Evolutionary conservation across 2,329 filamentous ascomycete genomes (phyloP).

Genomic region (Aureobasidium sp.): DNA sequence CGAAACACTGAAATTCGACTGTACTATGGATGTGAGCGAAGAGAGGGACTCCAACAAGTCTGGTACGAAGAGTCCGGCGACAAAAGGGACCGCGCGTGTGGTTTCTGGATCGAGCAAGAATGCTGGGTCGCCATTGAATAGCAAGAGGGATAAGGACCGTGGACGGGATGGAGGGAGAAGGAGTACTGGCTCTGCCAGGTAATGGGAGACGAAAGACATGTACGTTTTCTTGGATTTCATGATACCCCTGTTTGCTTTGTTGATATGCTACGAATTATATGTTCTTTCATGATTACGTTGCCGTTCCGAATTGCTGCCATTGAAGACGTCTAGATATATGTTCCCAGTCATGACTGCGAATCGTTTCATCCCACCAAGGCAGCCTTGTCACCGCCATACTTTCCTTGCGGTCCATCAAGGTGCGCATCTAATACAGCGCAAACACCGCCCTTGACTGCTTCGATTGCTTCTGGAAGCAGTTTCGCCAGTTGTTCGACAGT

Average conservation of each 20-base stretch:
- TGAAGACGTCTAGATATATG: conserved; percentile 2
- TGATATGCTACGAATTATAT: not conserved
- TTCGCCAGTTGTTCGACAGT: conserved; percentile 48
- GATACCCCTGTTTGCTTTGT: not conserved
- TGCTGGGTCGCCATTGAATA: not conserved
- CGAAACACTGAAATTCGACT: not conserved
- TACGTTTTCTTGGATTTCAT: not conserved
- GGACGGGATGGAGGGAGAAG: not conserved
- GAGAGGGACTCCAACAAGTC: not conserved
- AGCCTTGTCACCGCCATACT: conserved; percentile 37
- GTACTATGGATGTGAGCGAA: not conserved
- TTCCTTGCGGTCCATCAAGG: conserved; percentile 48
- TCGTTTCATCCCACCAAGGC: conserved; percentile 15
- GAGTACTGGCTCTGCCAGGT: not conserved
- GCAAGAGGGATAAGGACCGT: not conserved
- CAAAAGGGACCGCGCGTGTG: not conserved
- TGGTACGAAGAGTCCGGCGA: not conserved
- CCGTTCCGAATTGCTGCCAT: not conserved
- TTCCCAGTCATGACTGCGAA: not conserved
- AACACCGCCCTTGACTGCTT: conserved; percentile 47
- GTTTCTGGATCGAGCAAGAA: not conserved
- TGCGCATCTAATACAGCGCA: conserved; percentile 57
- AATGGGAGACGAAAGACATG: not conserved
- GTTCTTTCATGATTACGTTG: not conserved
- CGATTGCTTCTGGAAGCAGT: conserved; percentile 49